phyloP scores from a whole-genome alignment of 2,329 filamentous ascomycete species.

The Sporothrix variecibatus region DNA sequence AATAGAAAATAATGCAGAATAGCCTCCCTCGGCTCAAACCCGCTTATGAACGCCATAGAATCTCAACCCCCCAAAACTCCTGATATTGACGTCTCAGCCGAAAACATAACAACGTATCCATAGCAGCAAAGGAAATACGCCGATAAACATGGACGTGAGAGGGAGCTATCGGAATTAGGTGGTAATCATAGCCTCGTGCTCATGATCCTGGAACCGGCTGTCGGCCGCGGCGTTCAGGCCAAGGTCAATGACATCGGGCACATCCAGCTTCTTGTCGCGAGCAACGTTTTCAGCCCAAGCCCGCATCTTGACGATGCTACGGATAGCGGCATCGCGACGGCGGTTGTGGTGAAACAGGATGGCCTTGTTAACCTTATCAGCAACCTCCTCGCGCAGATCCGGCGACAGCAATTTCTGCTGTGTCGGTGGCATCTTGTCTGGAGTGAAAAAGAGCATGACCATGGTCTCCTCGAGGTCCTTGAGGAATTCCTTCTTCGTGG shows the following conservation, averaged over 20 bases:
- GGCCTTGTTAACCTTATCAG: constrained; percentile 83
- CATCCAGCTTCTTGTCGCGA: constrained; percentile 44
- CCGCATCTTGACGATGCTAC: constrained; percentile 76
- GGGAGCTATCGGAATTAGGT: background rate
- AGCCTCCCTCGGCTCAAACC: background rate
- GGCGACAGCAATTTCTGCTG: constrained; percentile 77
- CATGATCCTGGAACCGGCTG: constrained; percentile 41
- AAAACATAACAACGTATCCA: background rate
- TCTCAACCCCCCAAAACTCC: background rate
- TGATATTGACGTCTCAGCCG: background rate
- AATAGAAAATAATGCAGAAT: background rate
- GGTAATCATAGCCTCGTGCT: constrained; percentile 33
- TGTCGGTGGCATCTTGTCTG: constrained; percentile 75
- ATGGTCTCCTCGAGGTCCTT: constrained; percentile 90
- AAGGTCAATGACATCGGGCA: constrained; percentile 46
- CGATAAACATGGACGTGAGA: background rate
- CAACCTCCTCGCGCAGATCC: constrained; percentile 77
- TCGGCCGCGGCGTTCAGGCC: constrained; percentile 44
- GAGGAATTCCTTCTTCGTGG: constrained; percentile 77
- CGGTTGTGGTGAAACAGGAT: constrained; percentile 74
- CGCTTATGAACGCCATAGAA: background rate
- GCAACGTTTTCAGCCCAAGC: constrained; percentile 79
- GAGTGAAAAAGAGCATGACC: constrained; percentile 84
- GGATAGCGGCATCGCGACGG: constrained; percentile 77
- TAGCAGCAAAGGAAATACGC: background rate